These are phyloP conservation scores for Colletotrichum simmondsii DNA, from an alignment of 2,329 filamentous ascomycete genomes.

Conservation along the genomic window DNA sequence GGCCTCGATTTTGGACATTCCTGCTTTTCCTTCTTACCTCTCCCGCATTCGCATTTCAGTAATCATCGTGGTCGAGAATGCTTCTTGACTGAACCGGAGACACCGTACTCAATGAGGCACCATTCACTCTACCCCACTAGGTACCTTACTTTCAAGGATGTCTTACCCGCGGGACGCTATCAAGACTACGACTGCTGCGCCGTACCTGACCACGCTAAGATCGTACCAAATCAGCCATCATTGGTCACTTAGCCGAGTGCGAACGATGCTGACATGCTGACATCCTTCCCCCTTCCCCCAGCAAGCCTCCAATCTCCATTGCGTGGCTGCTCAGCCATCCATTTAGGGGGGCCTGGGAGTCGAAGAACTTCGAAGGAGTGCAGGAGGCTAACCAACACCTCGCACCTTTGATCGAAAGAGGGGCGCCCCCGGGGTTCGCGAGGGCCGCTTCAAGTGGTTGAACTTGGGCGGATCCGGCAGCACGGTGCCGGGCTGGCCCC, in stretches of 20 bases:
- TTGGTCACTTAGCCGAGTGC: constrained; percentile 26
- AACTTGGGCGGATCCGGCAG: constrained; percentile 23
- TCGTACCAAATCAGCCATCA: background rate
- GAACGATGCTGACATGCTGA: constrained; percentile 13
- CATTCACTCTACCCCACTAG: background rate
- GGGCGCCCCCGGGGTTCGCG: background rate
- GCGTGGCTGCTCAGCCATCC: constrained; percentile 9
- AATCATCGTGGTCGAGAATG: background rate
- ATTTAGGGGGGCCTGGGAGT: background rate
- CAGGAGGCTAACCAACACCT: background rate
- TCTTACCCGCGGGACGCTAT: background rate
- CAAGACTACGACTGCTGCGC: background rate
- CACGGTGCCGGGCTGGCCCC: constrained; percentile 18
- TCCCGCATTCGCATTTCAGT: background rate
- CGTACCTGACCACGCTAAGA: background rate
- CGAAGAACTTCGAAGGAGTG: background rate
- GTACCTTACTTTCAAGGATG: background rate
- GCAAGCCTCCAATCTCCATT: background rate
- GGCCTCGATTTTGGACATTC: constrained; percentile 13
- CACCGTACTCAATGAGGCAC: background rate
- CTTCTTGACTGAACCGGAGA: background rate
- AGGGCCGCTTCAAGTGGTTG: background rate
- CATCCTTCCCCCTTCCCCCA: background rate
- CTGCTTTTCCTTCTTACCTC: background rate
- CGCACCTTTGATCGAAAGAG: background rate